A percentile compares a stretch with the other conserved stretches of the same genome.
Conservation (phyloP, 2,329 filamentous ascomycete species). For the Fusarium vanettenii region DNA sequence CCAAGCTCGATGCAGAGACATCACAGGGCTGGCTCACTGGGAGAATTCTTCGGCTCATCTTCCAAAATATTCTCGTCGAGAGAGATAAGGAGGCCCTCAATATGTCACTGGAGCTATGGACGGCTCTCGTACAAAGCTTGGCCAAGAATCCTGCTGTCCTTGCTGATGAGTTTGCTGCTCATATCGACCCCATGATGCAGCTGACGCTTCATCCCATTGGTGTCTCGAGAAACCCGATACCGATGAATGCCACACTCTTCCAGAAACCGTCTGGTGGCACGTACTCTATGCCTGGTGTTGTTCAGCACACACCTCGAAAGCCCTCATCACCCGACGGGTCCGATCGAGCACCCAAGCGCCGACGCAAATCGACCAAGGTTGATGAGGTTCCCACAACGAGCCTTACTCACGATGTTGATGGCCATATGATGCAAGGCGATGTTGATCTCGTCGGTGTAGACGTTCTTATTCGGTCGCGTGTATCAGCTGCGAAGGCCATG, state of each 20-base stretch:
- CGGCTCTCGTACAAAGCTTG: constrained; percentile 77
- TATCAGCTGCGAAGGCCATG: constrained; percentile 87
- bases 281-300: constrained; percentile 69
- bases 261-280: constrained; percentile 92
- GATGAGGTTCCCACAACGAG: constrained; percentile 73
- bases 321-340: constrained; percentile 64
- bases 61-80: constrained; percentile 95
- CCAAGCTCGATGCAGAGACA: constrained; percentile 82
- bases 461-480: constrained; percentile 86
- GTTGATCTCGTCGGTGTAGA: constrained; percentile 94
- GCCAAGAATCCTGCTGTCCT: constrained; percentile 73
- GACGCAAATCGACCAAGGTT: constrained; percentile 85
- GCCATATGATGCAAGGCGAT: constrained; percentile 97
- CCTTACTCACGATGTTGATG: constrained; percentile 95
- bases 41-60: constrained; percentile 86
- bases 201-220: constrained; percentile 92
- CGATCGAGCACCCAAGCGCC: constrained; percentile 77
- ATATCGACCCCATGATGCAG: constrained; percentile 84
- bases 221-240: constrained; percentile 87
- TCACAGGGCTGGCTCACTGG: constrained; percentile 94
- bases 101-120: constrained; percentile 89
- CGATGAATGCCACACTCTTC: constrained; percentile 91
- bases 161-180: constrained; percentile 77
- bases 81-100: constrained; percentile 85
- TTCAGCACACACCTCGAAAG: constrained; percentile 57